Evolutionary conservation across 441 rosid species (phyloP).

Genomic region (Theobroma grandiflorum): DNA sequence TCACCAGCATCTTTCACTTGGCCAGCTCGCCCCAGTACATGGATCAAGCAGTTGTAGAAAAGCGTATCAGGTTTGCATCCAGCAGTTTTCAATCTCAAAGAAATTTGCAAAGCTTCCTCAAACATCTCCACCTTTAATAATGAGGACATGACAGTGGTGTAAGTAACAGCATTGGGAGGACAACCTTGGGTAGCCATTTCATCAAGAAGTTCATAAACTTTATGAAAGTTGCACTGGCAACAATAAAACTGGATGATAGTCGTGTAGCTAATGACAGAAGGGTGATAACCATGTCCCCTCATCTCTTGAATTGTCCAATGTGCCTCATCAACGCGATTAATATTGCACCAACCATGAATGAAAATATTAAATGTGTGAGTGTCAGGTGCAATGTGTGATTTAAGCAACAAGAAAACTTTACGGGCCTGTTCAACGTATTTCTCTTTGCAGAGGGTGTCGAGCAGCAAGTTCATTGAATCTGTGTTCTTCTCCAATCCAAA

Average conservation of each 20-base stretch:
- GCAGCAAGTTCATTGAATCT: constrained; percentile 74
- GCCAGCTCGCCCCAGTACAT: constrained; percentile 70
- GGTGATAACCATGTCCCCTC: constrained; percentile 73
- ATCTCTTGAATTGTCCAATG: constrained; percentile 90
- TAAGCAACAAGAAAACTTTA: constrained; percentile 59
- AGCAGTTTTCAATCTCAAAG: constrained; percentile 50
- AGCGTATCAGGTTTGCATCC: constrained; percentile 65
- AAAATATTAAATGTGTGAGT: constrained; percentile 77
- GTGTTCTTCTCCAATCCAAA: constrained; percentile 79
- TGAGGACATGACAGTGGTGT: constrained; percentile 67
- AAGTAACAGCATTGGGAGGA: constrained; percentile 74
- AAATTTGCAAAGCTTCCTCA: constrained; percentile 63
- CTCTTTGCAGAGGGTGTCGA: constrained; percentile 89
- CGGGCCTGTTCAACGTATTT: constrained; percentile 70
- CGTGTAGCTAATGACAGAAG: constrained; percentile 83
- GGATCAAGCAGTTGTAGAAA: constrained; percentile 80
- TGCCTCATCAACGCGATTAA: constrained; percentile 80
- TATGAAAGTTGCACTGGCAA: constrained; percentile 41
- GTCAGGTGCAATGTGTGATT: constrained; percentile 65
- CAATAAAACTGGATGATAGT: constrained; percentile 71
- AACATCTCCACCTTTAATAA: constrained; percentile 61
- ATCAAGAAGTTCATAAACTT: constrained; percentile 72
- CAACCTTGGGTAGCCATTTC: constrained; percentile 69
- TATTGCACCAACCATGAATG: constrained; percentile 90
- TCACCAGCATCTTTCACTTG: constrained; percentile 54